Evolutionary conservation across 768 basidiomycete genomes (phyloP), one percentile per base, ranked within the genome.

Genomic region (Clavulina sp.): DNA sequence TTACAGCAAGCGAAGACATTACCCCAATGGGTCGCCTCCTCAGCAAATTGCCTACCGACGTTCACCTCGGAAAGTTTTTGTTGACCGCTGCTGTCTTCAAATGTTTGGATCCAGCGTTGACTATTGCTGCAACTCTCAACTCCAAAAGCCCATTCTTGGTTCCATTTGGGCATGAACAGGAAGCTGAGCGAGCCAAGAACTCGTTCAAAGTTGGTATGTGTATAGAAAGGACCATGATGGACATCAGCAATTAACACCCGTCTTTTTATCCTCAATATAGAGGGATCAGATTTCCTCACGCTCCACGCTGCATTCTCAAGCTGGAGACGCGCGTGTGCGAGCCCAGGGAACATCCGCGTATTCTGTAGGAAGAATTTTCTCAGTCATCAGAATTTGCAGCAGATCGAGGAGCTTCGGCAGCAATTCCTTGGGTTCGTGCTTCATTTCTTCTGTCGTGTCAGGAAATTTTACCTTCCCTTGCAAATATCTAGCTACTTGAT

Each of bases 81-180:
- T 70, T 97, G 38, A 76, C 80, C 24, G 82, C 91, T 4, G 79
- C 81, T 1, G 63, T 89, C 34, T 85, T 96, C 63, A 76, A 78
- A 41, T 97, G 93, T 62, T 68, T 97, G 55, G 93, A 97, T 65
- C 87, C 92, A 1, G 93, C 89, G n/a, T 70, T 99, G 47, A 95
- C 93, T 4, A 91, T 99, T 54, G 89, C 88, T 16, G 93, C 93
- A 4, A 77, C 85, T 1, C 68, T 97, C 38, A 92, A 85, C 61
- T 81, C 86, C 0, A 97, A 96, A 63, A 87, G 85, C 1, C 93
- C 92, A 0, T 99, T 96, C 62, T 64, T 96, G 21, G 75, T 82
- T 2, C 92, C 93, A 0, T 76, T 93, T 53, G 92, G 93, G 2
- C 69, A 80, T 41, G 91, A 95, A 64, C 70, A 77, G 53, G 84